Evolutionary conservation across 176 grass and related monocot genomes (phyloP), one percentile per base, ranked within the genome.

Genomic region (Luzula sylvatica): DNA sequence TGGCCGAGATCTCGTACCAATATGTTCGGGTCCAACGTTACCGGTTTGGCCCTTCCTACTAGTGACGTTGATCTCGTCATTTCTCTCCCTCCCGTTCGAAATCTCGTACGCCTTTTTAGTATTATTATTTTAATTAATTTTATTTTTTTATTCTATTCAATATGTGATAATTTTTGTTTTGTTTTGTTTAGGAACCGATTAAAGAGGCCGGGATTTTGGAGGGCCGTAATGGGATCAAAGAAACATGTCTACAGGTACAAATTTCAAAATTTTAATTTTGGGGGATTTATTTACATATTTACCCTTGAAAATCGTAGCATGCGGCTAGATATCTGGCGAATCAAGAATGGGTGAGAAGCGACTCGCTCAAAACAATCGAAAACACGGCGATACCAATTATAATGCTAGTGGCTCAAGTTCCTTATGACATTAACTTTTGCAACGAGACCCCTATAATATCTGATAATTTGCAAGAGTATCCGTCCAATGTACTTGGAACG

Each of bases 161-260:
- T 35, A 9, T 35, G 30, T 4, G n/a, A n/a, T n/a, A n/a, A n/a
- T n/a, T n/a, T n/a, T n/a, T n/a, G n/a, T n/a, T n/a, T n/a, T 11
- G 64, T 88, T 46, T 70, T 65, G 66, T 19, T 59, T 67, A 96
- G 90, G 90, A 96, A 71, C 84, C 90, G 63, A 96, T 96, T 61
- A 96, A 96, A 78, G 90, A 96, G 81, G 84, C 90, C 72, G 90
- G 90, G 78, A 96, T 96, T 70, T 86, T 96, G 78, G 90, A 96
- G 79, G 90, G 90, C 53, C 70, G 90, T 26, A 96, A 96, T 82
- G 90, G 90, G 46, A 96, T 96, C 23, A 96, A 96, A 55, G 84
- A 96, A 78, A 96, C 90, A 46, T 96, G 90, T 35, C 84, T 96
- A 30, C 90, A 96, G 84, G 90, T 96, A 82, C 65, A 1, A 1